These are phyloP conservation scores for Annulohypoxylon stygium DNA, from an alignment of 495 filamentous ascomycete species.

Conservation along the genomic window DNA sequence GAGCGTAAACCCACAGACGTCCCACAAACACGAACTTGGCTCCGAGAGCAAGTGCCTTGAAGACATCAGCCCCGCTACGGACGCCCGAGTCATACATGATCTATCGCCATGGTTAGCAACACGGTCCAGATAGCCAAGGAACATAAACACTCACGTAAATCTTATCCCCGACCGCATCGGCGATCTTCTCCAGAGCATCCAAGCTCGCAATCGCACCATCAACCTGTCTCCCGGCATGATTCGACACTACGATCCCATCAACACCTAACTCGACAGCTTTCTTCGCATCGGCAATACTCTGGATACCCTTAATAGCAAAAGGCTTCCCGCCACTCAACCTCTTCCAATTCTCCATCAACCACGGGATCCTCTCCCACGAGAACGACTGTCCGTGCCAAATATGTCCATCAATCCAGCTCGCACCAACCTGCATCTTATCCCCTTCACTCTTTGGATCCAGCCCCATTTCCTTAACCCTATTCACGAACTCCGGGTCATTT, in stretches of 20 bases:
- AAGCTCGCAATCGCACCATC: slow-evolving; percentile 72
- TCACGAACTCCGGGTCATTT: slow-evolving; percentile 69
- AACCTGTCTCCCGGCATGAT: slow-evolving; percentile 73
- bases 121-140: not conserved
- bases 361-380: slow-evolving; percentile 69
- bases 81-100: slow-evolving; percentile 76
- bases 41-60: slow-evolving; percentile 73
- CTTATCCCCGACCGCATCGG: slow-evolving; percentile 55
- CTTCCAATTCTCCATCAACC: slow-evolving; percentile 67
- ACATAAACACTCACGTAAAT: slow-evolving; percentile 38
- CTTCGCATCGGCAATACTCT: slow-evolving; percentile 65
- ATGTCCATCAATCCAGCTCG: slow-evolving; percentile 72
- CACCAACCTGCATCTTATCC: slow-evolving; percentile 60
- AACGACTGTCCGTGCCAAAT: slow-evolving; percentile 74
- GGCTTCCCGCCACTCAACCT: slow-evolving; percentile 65
- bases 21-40: slow-evolving; percentile 75
- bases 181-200: slow-evolving; percentile 74
- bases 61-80: slow-evolving; percentile 67
- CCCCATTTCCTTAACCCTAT: slow-evolving; percentile 56
- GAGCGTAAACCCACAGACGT: slow-evolving; percentile 71
- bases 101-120: slow-evolving; percentile 53
- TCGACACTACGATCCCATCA: slow-evolving; percentile 71
- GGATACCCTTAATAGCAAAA: slow-evolving; percentile 71
- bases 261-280: slow-evolving; percentile 67
- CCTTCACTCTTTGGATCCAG: slow-evolving; percentile 62